A percentile compares a stretch with the other conserved stretches of the same genome.
phyloP scores from a whole-genome alignment of 768 basidiomycete genomes.

The Suillus subaureus region DNA sequence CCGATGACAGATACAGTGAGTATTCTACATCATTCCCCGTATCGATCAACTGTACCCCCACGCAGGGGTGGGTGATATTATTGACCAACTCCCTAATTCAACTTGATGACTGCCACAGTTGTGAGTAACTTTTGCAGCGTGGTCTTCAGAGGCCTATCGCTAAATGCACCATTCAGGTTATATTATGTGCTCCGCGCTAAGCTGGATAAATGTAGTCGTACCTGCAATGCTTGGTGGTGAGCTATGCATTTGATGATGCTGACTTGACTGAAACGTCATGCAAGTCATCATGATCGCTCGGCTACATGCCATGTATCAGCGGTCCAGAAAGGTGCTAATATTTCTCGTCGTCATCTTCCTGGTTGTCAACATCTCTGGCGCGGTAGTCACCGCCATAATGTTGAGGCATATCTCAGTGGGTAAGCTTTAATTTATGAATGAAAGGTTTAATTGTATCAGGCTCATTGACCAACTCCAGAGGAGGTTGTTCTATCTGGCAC shows the following conservation, averaged over 20 bases:
- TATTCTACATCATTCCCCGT: not conserved
- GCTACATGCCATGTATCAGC: not conserved
- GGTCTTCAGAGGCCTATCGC: not conserved
- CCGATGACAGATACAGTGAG: not conserved
- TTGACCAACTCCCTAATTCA: not conserved
- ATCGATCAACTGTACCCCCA: not conserved
- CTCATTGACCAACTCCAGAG: not conserved
- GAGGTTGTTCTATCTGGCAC: not conserved
- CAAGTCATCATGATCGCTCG: not conserved
- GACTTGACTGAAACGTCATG: not conserved
- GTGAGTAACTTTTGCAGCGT: not conserved
- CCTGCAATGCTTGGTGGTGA: not conserved
- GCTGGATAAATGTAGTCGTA: not conserved
- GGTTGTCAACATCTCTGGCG: not conserved
- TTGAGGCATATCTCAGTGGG: not conserved
- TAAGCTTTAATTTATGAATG: not conserved
- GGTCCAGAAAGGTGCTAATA: not conserved
- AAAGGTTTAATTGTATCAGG: not conserved
- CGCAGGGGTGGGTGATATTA: not conserved
- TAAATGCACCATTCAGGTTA: not conserved
- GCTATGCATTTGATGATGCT: not conserved
- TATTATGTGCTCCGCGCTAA: not conserved
- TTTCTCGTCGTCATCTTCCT: not conserved
- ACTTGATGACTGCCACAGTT: not conserved
- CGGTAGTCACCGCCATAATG: fast-evolving